Conservation (phyloP, 129 eudicot species). For the Helianthus annuus region HanXRQr2.0-SUNRISE NC_035449.2:27590717-27591216, state of each 20-base stretch:
- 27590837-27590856: constrained; percentile 16
- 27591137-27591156: constrained; percentile 87
- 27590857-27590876: constrained; percentile 80
- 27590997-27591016: neutral
- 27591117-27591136: constrained; percentile 82
- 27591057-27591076: constrained; percentile 10
- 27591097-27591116: constrained; percentile 75
- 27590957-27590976: constrained; percentile 75
- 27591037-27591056: constrained; percentile 1
- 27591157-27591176: constrained; percentile 85
- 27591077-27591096: constrained; percentile 77
- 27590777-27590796: neutral
- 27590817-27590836: neutral
- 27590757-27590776: too few species aligned
- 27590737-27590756: too few species aligned
- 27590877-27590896: constrained; percentile 81
- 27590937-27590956: constrained; percentile 81
- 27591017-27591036: neutral
- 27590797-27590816: neutral
- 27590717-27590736: too few species aligned
- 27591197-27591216: too few species aligned
- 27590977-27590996: constrained; percentile 65
- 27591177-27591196: constrained; percentile 10
- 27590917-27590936: constrained; percentile 63
- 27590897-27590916: constrained; percentile 64